Conservation (phyloP, 495 filamentous ascomycete species). For the Podospora tetraspora region DNA sequence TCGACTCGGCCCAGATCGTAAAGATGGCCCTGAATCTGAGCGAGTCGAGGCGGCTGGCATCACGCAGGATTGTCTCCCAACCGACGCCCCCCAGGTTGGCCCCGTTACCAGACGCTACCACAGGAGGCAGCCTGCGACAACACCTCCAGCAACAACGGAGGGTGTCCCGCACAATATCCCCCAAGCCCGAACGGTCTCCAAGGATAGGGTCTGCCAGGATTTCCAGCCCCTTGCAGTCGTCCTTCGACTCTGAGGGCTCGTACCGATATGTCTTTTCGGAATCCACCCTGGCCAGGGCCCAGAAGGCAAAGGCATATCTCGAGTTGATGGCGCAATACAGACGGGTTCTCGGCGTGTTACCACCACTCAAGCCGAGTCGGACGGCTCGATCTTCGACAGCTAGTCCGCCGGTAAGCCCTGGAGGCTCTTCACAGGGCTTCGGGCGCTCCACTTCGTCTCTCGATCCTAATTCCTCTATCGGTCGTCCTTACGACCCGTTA, state of each 20-base stretch:
- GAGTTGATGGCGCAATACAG: slow-evolving; percentile 78
- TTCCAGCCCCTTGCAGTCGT: slow-evolving; percentile 40
- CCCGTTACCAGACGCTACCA: slow-evolving; percentile 36
- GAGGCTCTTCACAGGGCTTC: slow-evolving; percentile 16
- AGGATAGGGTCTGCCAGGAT: slow-evolving; percentile 31
- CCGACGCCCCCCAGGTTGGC: slow-evolving; percentile 45
- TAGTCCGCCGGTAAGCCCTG: slow-evolving; percentile 31
- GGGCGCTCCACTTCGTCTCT: slow-evolving; percentile 5
- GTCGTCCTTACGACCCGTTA: slow-evolving; percentile 75
- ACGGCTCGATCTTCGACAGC: slow-evolving; percentile 26
- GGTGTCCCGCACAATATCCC: slow-evolving; percentile 54
- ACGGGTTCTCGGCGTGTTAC: slow-evolving; percentile 66
- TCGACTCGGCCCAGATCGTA: slow-evolving; percentile 80
- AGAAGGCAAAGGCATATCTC: slow-evolving; percentile 71
- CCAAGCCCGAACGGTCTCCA: slow-evolving; percentile 43
- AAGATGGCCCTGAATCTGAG: slow-evolving; percentile 84
- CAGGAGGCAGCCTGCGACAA: slow-evolving; percentile 55
- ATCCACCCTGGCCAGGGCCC: slow-evolving; percentile 70
- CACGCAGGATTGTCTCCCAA: slow-evolving; percentile 48
- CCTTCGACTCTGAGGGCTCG: slow-evolving; percentile 35
- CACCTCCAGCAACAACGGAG: slow-evolving; percentile 62
- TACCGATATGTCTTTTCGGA: slow-evolving; percentile 64
- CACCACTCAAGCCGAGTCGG: slow-evolving; percentile 55
- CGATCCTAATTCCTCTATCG: slow-evolving; percentile 30
- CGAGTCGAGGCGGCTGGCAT: slow-evolving; percentile 66